Evolutionary conservation across 805 yeast species (phyloP).

Genomic region (Tetrapisispora taiwanensis): DNA sequence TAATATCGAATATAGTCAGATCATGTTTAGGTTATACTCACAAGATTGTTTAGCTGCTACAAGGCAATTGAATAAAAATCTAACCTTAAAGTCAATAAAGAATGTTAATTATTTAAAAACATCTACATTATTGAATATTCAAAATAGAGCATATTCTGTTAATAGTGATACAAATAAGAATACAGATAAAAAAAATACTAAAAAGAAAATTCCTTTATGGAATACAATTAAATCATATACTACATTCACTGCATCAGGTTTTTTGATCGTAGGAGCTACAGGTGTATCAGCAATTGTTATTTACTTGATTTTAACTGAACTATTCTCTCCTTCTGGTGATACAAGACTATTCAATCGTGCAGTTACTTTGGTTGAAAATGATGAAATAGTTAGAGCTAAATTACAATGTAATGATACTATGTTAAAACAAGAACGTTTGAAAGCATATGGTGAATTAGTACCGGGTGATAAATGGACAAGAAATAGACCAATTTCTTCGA

Average conservation of each 20-base stretch:
- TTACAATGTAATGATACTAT: constrained; percentile 39
- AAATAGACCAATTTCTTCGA: constrained; percentile 72
- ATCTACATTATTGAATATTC: background rate
- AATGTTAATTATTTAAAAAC: background rate
- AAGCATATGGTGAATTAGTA: constrained; percentile 71
- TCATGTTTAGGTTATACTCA: background rate
- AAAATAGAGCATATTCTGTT: background rate
- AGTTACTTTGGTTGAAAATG: constrained; percentile 63
- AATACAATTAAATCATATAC: constrained; percentile 43
- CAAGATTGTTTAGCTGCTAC: background rate
- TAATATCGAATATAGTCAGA: background rate
- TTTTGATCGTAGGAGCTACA: constrained; percentile 56
- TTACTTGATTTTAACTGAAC: constrained; percentile 67
- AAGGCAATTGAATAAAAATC: background rate
- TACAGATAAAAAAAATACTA: constrained; percentile 3
- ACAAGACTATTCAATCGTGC: constrained; percentile 85
- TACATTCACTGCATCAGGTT: constrained; percentile 51
- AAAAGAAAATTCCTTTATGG: constrained; percentile 32
- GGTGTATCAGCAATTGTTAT: constrained; percentile 60
- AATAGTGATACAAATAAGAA: background rate
- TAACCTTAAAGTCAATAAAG: background rate
- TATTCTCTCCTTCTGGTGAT: constrained; percentile 84
- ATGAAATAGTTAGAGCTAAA: constrained; percentile 45
- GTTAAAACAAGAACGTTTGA: constrained; percentile 45
- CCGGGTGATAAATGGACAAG: constrained; percentile 72